Base-by-base conservation (phyloP, 1,139 yeast genomes). In the Lodderomyces oxycetoniae region DNA sequence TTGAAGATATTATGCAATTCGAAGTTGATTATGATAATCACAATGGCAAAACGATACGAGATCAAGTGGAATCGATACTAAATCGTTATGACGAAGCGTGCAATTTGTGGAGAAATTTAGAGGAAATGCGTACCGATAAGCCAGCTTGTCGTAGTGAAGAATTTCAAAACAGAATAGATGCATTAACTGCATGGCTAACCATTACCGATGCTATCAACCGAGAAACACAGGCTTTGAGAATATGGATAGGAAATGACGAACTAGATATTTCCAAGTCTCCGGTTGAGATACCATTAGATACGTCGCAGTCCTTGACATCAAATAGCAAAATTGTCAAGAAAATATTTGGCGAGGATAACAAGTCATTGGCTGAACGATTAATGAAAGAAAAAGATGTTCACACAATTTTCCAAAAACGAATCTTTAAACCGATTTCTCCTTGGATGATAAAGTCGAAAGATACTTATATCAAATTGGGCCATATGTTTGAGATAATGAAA, bases 381-480 rank as follows among this genome's bases (percentile, higher is more conserved):
- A 70, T 89, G 69, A 88, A 86, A 48, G 96, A 87, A 47, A 86
- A 86, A 46, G 94, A 86, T 42, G 78, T 89, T 15, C 79, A 77
- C 41, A 68, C 77, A 9, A 74, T 87, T 11, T 88, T 78, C 53
- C 63, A 65, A 29, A 74, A 69, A 44, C 63, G 86, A 28, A 66
- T 82, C n/a, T 70, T 79, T 42, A 57, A 63, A 2, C 76, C 79
- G 5, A 61, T 82, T 19, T 75, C 79, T 2, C 86, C 85, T 3
- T 74, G 88, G 79, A 77, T 88, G 54, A 73, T 78, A 35, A 86
- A 88, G 49, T 82, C 95, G 0, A 83, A 88, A 47, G 73, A 73
- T 13, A 77, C 93, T 1, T 80, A 80, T 43, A 64, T 84, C 23
- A 69, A 74, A 26, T 76, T 78, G 45, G 79, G 80, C 5, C 74